Conservation (phyloP, 139 green algal species). For the Haematococcus lacustris region DNA sequence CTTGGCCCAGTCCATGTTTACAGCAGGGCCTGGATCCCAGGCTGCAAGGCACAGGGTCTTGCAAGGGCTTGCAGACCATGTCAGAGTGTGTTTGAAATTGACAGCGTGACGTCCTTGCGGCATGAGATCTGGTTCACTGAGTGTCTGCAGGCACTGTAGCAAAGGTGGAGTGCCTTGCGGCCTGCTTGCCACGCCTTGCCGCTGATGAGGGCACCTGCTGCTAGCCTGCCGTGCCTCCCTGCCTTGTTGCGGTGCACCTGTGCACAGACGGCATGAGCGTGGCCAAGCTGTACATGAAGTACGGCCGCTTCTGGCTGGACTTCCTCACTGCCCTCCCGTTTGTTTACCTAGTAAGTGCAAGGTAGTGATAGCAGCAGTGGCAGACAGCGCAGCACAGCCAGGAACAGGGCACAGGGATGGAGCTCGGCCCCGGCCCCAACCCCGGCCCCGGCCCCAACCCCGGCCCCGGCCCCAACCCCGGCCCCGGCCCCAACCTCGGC, state of each 20-base stretch:
- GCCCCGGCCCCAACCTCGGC: too few relatives aligned
- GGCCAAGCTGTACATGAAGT: not conserved
- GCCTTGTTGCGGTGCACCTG: too few relatives aligned
- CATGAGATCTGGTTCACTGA: not conserved
- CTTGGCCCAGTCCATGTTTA: too few relatives aligned
- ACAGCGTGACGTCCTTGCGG: not conserved
- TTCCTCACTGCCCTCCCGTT: constrained; percentile 8
- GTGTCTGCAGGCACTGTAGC: not conserved
- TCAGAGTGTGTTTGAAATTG: not conserved
- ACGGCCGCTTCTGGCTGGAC: constrained; percentile 16
- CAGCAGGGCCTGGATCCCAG: not conserved
- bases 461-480: too few relatives aligned
- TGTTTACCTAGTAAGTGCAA: constrained; percentile 7
- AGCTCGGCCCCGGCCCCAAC: too few relatives aligned
- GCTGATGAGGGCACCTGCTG: too few relatives aligned
- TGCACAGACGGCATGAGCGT: constrained; percentile 4
- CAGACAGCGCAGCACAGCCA: too few relatives aligned
- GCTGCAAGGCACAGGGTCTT: not conserved
- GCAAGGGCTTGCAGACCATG: not conserved
- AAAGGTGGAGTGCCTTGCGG: not conserved
- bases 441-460: too few relatives aligned
- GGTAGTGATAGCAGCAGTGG: too few relatives aligned
- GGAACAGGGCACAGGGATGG: too few relatives aligned
- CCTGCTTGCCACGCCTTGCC: too few relatives aligned
- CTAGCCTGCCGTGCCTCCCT: too few relatives aligned